Evolutionary conservation across 2,329 filamentous ascomycete species (phyloP), one percentile per base, ranked within the genome.

Genomic region (Xylariaceae sp.): DNA sequence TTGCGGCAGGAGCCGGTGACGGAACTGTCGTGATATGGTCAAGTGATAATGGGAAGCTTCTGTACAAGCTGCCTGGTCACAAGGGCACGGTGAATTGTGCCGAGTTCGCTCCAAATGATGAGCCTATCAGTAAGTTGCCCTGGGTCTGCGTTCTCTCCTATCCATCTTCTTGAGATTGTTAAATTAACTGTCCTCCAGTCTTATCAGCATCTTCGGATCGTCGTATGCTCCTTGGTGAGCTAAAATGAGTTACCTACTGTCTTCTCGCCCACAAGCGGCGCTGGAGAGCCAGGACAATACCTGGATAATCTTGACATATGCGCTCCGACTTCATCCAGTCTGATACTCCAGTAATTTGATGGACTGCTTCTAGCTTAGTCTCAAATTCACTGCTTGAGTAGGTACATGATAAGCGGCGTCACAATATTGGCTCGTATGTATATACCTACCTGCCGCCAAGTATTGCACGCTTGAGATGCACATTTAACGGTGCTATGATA

Each of bases 31-130:
- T 96, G 11, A 86, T 97, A 8, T 99, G 94, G 94, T 92, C 94
- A 54, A 86, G 81, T 58, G 87, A 90, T 71, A 89, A 84, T n/a
- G 92, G 90, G 60, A 97, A 95, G 77, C 79, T 99, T 68, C 74
- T 96, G 64, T 95, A 97, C 76, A 97, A 97, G 76, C 80, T 99
- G 55, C 94, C 94, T 0, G 94, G 94, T 0, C 94, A 99, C 74
- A 94, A 92, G 75, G 94, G 93, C 39, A 90, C 90, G 0, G 94
- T 97, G 55, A 99, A 97, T 72, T 92, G 93, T 73, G 93, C 93
- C 57, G 88, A 95, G 67, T 95, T 99, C 72, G 88, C 90, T 53
- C 92, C 93, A 3, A 83, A 84, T 45, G 85, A 88, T 62, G 92
- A 97, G 68, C 91, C 92, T 17, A 89, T 97, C 62, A 83, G 92